These are phyloP conservation scores for Colletotrichum phormii DNA, from an alignment of 2,329 filamentous ascomycete genomes.

Conservation along the genomic window DNA sequence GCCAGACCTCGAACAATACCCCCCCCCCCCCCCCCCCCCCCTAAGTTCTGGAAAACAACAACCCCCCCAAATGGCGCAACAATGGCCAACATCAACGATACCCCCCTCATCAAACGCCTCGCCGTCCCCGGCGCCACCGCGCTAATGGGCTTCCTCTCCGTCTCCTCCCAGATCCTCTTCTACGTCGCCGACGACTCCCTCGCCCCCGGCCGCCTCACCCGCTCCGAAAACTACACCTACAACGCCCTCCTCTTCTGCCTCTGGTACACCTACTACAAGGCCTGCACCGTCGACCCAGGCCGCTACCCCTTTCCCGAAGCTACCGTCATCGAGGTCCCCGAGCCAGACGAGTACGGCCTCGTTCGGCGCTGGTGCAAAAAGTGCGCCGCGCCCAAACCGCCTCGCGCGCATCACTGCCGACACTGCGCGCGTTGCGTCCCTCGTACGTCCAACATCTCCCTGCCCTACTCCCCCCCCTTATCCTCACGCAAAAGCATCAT, in stretches of 20 bases:
- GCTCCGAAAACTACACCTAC: constrained; percentile 69
- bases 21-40: too few relatives aligned
- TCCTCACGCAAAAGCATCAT: neutral
- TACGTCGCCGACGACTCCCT: constrained; percentile 64
- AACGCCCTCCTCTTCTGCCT: constrained; percentile 74
- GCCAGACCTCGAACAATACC: neutral
- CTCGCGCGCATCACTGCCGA: constrained; percentile 84
- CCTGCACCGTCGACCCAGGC: constrained; percentile 69
- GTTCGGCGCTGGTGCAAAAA: constrained; percentile 76
- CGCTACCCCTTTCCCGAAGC: constrained; percentile 59
- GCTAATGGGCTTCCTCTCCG: constrained; percentile 77
- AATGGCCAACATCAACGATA: constrained; percentile 57
- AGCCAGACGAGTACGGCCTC: constrained; percentile 43
- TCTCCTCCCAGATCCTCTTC: constrained; percentile 79
- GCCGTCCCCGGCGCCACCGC: constrained; percentile 76
- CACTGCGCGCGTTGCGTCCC: constrained; percentile 80
- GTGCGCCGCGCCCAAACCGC: constrained; percentile 79
- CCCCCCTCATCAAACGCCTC: constrained; percentile 60
- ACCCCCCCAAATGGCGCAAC: constrained; percentile 32
- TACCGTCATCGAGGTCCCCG: constrained; percentile 46
- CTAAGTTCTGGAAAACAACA: neutral
- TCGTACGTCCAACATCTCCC: constrained; percentile 43
- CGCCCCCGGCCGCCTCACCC: constrained; percentile 69
- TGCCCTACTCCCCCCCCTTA: neutral
- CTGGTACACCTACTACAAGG: constrained; percentile 76